Evolutionary conservation across 2,329 filamentous ascomycete species (phyloP), one percentile per base, ranked within the genome.

Genomic region (Venturia oleaginea): DNA sequence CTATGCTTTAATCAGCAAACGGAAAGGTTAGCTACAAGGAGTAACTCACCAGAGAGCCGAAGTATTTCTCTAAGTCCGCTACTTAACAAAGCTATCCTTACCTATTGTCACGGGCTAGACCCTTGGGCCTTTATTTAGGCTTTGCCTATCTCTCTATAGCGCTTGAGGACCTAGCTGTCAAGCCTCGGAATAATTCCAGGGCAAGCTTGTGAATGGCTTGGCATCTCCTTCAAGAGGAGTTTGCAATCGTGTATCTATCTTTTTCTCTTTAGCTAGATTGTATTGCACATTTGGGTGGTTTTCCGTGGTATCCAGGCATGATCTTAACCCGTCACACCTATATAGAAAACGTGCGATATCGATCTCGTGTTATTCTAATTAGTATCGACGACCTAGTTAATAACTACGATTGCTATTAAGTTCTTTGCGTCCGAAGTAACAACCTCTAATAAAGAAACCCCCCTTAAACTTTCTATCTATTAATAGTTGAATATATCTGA

Each of bases 401-500:
- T 78, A 4, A 77, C 75, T 32, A 77, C 78, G n/a, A 80, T 72
- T 1, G 75, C 69, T 13, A 76, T 77, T 37, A 69, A 74, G 63
- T 78, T 77, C 67, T 79, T 80, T 3, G 77, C 78, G 66, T 79
- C 75, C 1, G 68, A 71, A 1, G 75, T 77, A 13, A 79, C 74
- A 0, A 76, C 70, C 43, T 78, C 71, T 1, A 74, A 72, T 17
- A 71, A 69, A 32, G 70, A 70, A 70, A 15, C 77, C 78, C 11
- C 77, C 77, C 17, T 72, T 60, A 77, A 77, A 79, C 30, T 71
- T 66, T 30, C 73, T 67, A 1, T 68, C 69, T 7, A 24, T 24
- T 6, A 68, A 73, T 15, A 77, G 73, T 59, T 77, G 75, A 67
- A 76, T 71, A 40, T 68, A 78, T 22, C 78, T 69, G 43, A 80